Evolutionary conservation across 768 basidiomycete genomes (phyloP), one percentile per base, ranked within the genome.

Genomic region (Porpolomopsis calyptriformis): DNA sequence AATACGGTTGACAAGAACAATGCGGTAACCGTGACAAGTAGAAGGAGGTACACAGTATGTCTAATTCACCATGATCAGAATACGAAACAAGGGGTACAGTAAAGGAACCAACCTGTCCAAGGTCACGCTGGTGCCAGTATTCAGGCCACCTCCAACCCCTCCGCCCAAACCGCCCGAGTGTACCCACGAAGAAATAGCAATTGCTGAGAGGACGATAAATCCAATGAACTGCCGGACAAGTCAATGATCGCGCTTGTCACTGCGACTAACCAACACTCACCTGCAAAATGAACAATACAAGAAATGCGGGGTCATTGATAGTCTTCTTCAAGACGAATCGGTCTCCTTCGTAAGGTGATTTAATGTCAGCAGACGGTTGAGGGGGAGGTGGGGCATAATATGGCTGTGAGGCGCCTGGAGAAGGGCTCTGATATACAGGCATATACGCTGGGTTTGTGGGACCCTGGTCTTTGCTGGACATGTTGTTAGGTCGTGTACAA

Each of bases 21-120:
- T 1, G 76, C 84, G 14, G 77, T 74, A 5, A 72, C 86, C 2
- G 81, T 77, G 35, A 86, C 77, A 35, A 90, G 66, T 23, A 89
- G 71, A 7, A 89, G 66, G n/a, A 90, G 74, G 55, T 81, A 85
- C 2, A 79, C 78, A 0, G 86, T 81, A 53, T 80, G 79, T 59
- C 84, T 84, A 48, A 18, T 46, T n/a, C 19, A 11, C 34, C n/a
- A 20, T 27, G 44, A 50, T 43, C 44, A 36, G 37, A n/a, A n/a
- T 19, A n/a, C 27, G 22, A 31, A n/a, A 6, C 4, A 10, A 29
- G 42, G 26, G 34, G 24, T 10, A 27, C 23, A 47, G 12, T 18
- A 4, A 33, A 27, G 33, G 16, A 11, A 64, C 74, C 42, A 49
- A 80, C 82, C 71, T 67, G 63, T 90, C 80, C 44, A 89, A 65